Base-by-base conservation (phyloP, 352 stramenopile genomes). In the Blastocystis sp. region DNA sequence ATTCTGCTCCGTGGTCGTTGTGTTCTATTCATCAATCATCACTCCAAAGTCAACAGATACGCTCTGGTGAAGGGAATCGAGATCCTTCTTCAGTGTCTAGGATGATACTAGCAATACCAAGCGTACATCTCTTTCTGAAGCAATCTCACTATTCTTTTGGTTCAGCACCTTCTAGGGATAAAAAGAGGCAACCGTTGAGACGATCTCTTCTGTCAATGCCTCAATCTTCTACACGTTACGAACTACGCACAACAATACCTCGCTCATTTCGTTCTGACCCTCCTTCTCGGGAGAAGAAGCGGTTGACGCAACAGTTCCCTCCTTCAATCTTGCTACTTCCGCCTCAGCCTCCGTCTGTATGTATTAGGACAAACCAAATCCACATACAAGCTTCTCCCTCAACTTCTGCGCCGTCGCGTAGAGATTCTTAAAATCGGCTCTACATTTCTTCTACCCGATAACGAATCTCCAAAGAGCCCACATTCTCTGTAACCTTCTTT, bases 341-440 rank as follows among this genome's bases (percentile, higher is more conserved):
- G 52, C 74, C 69, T 84, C 74, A 11, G 74, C 59, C 45, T 24
- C 52, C 11, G 68, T 59, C 74, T 84, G 28, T 17, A 63, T 3
- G 24, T 59, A 24, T 68, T 42, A 69, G 43, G 11, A 14, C 21
- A 66, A 42, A 24, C 17, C 17, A 19, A 45, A 42, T 28, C 6
- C 2, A 69, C 42, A 81, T 70, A 84, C 74, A 52, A 84, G 34
- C 61, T 84, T 84, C 60, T 84, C 74, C 52, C 60, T 84, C 38
- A 84, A 63, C 28, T 84, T 84, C 34, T 68, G 68, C 57, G 74
- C 74, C 34, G 66, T 59, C 21, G 57, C 74, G 69, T 84, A 59
- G 54, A 84, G 52, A 70, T 70, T 70, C 74, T 84, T 84, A 45
- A 84, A 84, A 57, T 84, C 74, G 19, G 60, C 38, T 68, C 69